Base-by-base conservation (phyloP, 345 rosid species). In the Salix suchowensis region DNA sequence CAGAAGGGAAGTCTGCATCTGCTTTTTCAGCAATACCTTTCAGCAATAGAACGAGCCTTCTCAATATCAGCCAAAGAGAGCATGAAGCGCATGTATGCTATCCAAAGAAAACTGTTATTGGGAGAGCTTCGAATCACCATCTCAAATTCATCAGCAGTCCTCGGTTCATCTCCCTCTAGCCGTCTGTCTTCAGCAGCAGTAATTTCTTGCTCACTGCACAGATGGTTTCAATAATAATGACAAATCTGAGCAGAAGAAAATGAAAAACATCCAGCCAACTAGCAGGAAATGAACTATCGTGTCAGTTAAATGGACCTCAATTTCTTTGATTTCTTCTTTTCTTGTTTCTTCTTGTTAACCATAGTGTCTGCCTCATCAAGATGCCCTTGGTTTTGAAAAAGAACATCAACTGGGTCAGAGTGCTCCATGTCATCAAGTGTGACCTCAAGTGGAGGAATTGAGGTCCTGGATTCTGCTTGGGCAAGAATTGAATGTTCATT, bases 41-140 rank as follows among this genome's bases (percentile, higher is more conserved):
- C 98, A 73, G 96, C 96, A 24, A 91, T 86, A 26, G 94, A 86
- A 15, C 99, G 94, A 67, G 99, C 97, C 84, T 91, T 91, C 91
- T 96, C 97, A 12, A 90, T 77, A 81, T 93, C 90, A 76, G 93
- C 92, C 86, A 90, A 81, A 55, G 88, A 80, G 64, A 93, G 91
- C 95, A 92, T 84, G 80, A 88, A 90, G 55, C 91, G 92, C 96
- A 96, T 90, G 78, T 93, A 96, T 68, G 92, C 90, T 76, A 96
- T 89, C 99, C 99, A 96, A 78, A 89, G 83, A 75, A 91, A 92
- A 82, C 99, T 96, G 88, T 90, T 93, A 79, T 92, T 92, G 15
- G 99, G 99, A 77, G 98, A 93, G 88, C 88, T 88, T 82, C 94
- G 93, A 80, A 96, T 87, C 81, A 90, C 69, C 85, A 89, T 93